phyloP scores from a whole-genome alignment of 495 filamentous ascomycete species.

The Hyphodiscus hymeniophilus region DNA sequence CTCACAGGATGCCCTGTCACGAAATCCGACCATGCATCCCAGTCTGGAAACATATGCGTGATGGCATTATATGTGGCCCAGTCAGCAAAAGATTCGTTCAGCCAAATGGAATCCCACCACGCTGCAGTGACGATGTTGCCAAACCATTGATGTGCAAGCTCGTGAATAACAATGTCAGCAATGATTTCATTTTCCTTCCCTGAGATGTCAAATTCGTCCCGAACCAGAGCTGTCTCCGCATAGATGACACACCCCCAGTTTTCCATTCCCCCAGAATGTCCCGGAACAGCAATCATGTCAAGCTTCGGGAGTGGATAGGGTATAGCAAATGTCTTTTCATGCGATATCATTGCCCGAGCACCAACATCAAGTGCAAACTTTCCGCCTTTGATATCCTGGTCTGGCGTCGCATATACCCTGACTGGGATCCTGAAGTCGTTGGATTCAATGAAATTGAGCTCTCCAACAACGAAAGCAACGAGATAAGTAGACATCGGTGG shows the following conservation, averaged over 20 bases:
- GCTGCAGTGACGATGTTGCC: constrained; percentile 99
- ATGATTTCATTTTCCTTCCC: constrained; percentile 84
- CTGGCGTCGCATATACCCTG: constrained; percentile 77
- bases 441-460: constrained; percentile 65
- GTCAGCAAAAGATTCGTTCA: constrained; percentile 96
- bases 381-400: constrained; percentile 79
- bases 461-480: constrained; percentile 68
- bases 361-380: constrained; percentile 77
- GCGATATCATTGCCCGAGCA: constrained; percentile 80
- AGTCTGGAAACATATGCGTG: constrained; percentile 86
- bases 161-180: constrained; percentile 90
- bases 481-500: constrained; percentile 74
- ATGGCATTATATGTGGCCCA: constrained; percentile 66
- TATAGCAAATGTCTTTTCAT: constrained; percentile 70
- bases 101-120: constrained; percentile 97
- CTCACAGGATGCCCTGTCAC: constrained; percentile 70
- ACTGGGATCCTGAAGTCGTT: constrained; percentile 68
- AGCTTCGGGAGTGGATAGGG: constrained; percentile 72
- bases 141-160: constrained; percentile 98
- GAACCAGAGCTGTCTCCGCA: constrained; percentile 77
- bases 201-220: constrained; percentile 82
- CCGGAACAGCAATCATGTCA: constrained; percentile 87
- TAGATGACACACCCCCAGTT: constrained; percentile 98
- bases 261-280: constrained; percentile 81
- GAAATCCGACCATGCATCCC: constrained; percentile 93